These are phyloP conservation scores for Mortierella sp. DNA, from an alignment of 371 early-diverging fungal genomes.

Conservation along the genomic window DNA sequence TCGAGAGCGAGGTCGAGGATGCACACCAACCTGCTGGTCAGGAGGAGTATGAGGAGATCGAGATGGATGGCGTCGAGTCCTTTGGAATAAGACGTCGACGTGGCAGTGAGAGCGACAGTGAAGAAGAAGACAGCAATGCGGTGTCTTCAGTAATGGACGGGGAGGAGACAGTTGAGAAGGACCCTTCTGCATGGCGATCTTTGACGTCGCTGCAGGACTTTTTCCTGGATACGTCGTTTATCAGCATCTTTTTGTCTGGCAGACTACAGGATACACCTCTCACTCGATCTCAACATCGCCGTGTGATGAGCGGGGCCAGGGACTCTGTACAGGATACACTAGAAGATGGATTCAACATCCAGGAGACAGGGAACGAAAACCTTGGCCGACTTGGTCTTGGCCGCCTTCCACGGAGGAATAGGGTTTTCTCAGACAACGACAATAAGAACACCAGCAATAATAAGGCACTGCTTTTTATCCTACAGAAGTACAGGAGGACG, in stretches of 20 bases:
- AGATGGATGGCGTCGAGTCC: not conserved
- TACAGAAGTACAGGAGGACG: conserved; percentile 34
- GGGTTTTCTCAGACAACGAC: conserved; percentile 1
- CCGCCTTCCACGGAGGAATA: not conserved
- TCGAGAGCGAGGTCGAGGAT: conserved; percentile 6
- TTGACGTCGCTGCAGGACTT: conserved; percentile 44
- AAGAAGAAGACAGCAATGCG: too few species aligned
- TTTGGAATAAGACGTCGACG: conserved; percentile 26
- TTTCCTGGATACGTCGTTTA: conserved; percentile 52
- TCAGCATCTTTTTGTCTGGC: conserved; percentile 48
- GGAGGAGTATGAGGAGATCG: conserved; percentile 1
- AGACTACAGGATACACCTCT: conserved; percentile 43
- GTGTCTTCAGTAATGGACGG: too few species aligned
- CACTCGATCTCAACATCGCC: conserved; percentile 42
- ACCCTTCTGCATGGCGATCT: conserved; percentile 27
- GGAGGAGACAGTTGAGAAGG: too few species aligned
- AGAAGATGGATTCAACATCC: not conserved
- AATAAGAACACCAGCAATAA: too few species aligned
- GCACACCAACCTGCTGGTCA: not conserved
- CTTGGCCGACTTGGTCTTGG: not conserved
- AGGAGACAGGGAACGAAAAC: not conserved
- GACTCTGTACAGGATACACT: conserved; percentile 17
- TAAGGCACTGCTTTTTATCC: conserved; percentile 16
- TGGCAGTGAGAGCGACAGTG: not conserved
- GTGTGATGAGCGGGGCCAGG: conserved; percentile 16